Percentiles rank a stretch among this genome's conserved stretches.
These are phyloP conservation scores for Pseudocercospora macadamiae DNA, from an alignment of 2,329 filamentous ascomycete genomes.

Conservation along the genomic window DNA sequence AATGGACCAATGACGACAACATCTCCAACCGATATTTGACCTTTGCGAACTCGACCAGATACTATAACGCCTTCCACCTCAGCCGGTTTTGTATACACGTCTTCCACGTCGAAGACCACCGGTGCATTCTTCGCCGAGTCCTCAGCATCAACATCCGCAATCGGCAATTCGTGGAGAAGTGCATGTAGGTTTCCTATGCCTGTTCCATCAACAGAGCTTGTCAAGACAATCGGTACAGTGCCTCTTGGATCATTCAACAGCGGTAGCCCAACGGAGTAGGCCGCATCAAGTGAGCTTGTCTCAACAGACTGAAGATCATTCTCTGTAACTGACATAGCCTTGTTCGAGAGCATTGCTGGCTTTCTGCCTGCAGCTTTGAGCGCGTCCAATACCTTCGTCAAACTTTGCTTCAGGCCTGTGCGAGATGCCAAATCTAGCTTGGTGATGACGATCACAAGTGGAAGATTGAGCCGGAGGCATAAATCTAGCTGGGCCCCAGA, in stretches of 20 bases:
- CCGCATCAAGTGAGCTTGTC: conserved; percentile 61
- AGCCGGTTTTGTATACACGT: conserved; percentile 71
- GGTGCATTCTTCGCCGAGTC: conserved; percentile 29
- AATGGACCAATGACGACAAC: conserved; percentile 77
- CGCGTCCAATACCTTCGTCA: conserved; percentile 73
- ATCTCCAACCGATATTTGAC: conserved; percentile 76
- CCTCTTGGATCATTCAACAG: conserved; percentile 51
- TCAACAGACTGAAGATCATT: conserved; percentile 61
- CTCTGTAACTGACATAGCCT: conserved; percentile 33
- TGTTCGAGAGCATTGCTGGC: conserved; percentile 66
- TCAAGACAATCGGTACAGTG: conserved; percentile 81
- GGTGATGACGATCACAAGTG: conserved; percentile 81
- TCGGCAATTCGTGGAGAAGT: conserved; percentile 73
- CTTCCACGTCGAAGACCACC: conserved; percentile 82
- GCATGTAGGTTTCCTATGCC: conserved; percentile 83
- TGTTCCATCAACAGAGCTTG: conserved; percentile 81
- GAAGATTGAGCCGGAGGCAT: conserved; percentile 77
- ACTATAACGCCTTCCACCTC: conserved; percentile 60
- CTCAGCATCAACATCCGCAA: conserved; percentile 54
- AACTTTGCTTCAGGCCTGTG: conserved; percentile 66
- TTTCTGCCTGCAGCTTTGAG: conserved; percentile 75
- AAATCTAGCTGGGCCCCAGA: conserved; percentile 80
- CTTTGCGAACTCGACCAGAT: conserved; percentile 81
- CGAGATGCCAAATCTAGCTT: conserved; percentile 88
- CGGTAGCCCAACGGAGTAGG: conserved; percentile 55